phyloP scores from a whole-genome alignment of 108 stramenopile species.

The Stephanodiscus minutulus region DNA sequence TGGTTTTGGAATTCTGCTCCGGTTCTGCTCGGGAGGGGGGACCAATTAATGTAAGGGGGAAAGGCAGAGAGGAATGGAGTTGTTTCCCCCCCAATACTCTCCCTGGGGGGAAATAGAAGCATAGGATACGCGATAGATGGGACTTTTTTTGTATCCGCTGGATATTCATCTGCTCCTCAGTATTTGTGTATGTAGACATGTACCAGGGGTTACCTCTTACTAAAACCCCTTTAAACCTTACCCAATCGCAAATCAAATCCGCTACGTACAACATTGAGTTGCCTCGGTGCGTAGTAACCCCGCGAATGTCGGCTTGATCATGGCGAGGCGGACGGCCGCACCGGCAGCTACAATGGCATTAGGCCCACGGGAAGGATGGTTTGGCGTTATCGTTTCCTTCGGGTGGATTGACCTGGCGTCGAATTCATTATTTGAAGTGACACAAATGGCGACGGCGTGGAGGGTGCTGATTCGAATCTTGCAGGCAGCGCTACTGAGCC shows the following conservation, averaged over 20 bases:
- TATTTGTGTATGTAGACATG: not conserved
- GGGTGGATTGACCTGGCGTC: not conserved
- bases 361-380: not conserved
- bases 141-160: not conserved
- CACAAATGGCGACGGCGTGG: not conserved
- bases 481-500: too few relatives aligned
- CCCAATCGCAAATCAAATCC: too few relatives aligned
- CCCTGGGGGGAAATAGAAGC: too few relatives aligned
- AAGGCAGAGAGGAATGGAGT: too few relatives aligned
- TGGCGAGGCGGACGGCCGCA: not conserved
- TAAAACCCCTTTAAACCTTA: not conserved
- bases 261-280: not conserved
- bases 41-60: too few relatives aligned
- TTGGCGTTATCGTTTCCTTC: not conserved
- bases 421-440: not conserved
- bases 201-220: not conserved
- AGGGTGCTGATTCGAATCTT: not conserved
- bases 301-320: constrained; percentile 1
- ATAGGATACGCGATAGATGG: too few relatives aligned
- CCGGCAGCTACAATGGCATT: not conserved
- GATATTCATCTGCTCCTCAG: too few relatives aligned
- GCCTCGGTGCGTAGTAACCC: not conserved
- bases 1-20: not conserved
- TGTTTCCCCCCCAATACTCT: too few relatives aligned
- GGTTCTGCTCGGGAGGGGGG: too few relatives aligned